A percentile compares a stretch with the other conserved stretches of the same genome.
These are phyloP conservation scores for Eragrostis nindensis DNA, from an alignment of 176 grass and related monocot genomes.

Conservation along the genomic window DNA sequence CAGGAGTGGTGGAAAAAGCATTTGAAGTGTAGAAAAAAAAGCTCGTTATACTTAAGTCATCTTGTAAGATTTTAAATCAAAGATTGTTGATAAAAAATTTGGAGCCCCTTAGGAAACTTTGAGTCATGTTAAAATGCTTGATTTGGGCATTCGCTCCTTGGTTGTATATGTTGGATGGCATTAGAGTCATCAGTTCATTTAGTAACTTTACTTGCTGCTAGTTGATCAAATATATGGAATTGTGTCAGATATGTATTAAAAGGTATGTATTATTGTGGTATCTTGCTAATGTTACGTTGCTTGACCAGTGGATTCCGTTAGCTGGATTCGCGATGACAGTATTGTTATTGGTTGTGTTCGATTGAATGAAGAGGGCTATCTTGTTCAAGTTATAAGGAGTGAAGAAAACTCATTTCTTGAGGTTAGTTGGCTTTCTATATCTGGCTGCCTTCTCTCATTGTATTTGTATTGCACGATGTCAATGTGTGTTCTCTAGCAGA, in stretches of 20 bases:
- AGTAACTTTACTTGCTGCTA: slow-evolving; percentile 14
- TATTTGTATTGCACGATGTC: neutral
- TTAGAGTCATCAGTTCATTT: slow-evolving; percentile 7
- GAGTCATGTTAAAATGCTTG: slow-evolving; percentile 20
- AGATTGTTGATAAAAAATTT: neutral
- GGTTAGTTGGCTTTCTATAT: slow-evolving; percentile 57
- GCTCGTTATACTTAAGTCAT: slow-evolving; percentile 4
- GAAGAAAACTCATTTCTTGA: slow-evolving; percentile 62
- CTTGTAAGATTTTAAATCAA: slow-evolving; percentile 24
- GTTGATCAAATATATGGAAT: neutral
- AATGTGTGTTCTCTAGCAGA: neutral
- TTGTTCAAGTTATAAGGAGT: slow-evolving; percentile 84
- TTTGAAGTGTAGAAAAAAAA: slow-evolving; percentile 8
- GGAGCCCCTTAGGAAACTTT: slow-evolving; percentile 3
- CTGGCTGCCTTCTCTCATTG: slow-evolving; percentile 10
- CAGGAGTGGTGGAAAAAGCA: neutral
- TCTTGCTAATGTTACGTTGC: slow-evolving; percentile 27
- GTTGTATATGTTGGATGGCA: neutral
- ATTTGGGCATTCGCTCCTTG: slow-evolving; percentile 20
- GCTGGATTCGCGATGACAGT: slow-evolving; percentile 80
- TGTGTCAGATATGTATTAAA: too few species aligned
- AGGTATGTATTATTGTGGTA: slow-evolving; percentile 34
- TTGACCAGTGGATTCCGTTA: slow-evolving; percentile 81
- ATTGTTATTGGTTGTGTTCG: slow-evolving; percentile 76
- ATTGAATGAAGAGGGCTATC: slow-evolving; percentile 83